Base-by-base conservation (phyloP, 202 grass and related monocot species). In the Bolboschoenoplectus hybrid region DNA sequence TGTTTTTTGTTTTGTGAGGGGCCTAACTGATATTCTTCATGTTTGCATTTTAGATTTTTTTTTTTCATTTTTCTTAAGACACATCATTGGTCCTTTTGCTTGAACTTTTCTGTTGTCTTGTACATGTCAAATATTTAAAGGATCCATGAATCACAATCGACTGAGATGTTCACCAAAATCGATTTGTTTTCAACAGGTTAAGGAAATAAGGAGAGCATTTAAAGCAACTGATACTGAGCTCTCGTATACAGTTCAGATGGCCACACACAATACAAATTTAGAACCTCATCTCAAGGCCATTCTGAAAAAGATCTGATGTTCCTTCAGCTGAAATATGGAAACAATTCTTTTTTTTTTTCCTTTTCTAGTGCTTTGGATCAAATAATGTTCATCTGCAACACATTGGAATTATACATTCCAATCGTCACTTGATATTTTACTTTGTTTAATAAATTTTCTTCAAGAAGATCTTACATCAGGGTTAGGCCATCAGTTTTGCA, bases 221-320 rank as follows among this genome's bases (percentile, higher is more conserved):
- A 83, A 92, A 74, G 56, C 89, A 65, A 82, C 78, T 49, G 71
- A 92, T 70, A 84, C 66, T 62, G 83, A 93, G 78, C 91, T 97
- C 9, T 93, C 93, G 0, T 95, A 97, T 14, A 67, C 93, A 3
- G 91, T 97, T 85, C 89, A 95, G 84, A 97, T 97, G 95, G 93
- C 85, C 77, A 95, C 95, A 63, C 56, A 85, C 32, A 63, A 85
- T 41, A 89, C 84, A 44, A 86, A 70, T 71, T 88, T 93, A 74
- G 89, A 92, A 66, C 87, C 88, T n/a, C 95, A 97, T 88, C 88
- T 97, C 46, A 93, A 83, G 77, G 95, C 89, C 20, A 62, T 92
- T 66, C 95, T 97, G n/a, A 95, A 87, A 53, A 95, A 86, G 81
- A 88, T 92, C 38, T 91, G 85, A 95, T 80, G 53, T 43, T 39